Evolutionary conservation across 305 asterid genomes (phyloP), one percentile per base, ranked within the genome.

Genomic region (Fraxinus paxiana): DNA sequence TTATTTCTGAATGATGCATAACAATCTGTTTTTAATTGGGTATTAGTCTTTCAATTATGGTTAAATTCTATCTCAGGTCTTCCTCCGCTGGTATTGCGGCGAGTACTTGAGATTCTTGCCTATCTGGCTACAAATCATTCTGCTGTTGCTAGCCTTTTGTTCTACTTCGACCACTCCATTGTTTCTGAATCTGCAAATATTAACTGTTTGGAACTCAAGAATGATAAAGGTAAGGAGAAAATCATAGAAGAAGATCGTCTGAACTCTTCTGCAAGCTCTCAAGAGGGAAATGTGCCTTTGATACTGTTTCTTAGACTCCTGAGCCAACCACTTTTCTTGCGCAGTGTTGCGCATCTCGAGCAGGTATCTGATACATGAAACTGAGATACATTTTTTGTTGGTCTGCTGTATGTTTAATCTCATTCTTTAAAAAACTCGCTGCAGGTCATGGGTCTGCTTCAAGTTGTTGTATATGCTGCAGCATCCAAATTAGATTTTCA

Each of bases 381-480:
- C 80, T 81, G 75, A 46, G 18, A 46, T 46, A 46, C 18, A 13
- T 46, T 46, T 46, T 46, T 46, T 46, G 56, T 46, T 46, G 81
- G 31, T 20, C 43, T 28, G 35, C 76, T 67, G 22, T 30, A 76
- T 12, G 70, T 28, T 65, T 37, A 51, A 15, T 77, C 37, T 85
- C 59, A 82, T 67, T 84, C 77, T 70, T 82, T 7, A 59, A 26
- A 10, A 10, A 31, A n/a, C 30, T 28, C 79, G 83, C 72, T 84
- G 84, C 90, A 96, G 99, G 94, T 96, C 85, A 93, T 96, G 97
- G 97, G 94, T 78, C 92, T 96, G 82, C 92, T 96, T 82, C 97
- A 90, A 88, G 98, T 96, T 79, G 91, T 96, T 79, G 97, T 96
- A 71, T 86, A 85, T 69, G 93, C 97, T 82, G 99, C 98, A 2